Evolutionary conservation across 768 basidiomycete genomes (phyloP).

Genomic region (Clitopilus hobsonii): DNA sequence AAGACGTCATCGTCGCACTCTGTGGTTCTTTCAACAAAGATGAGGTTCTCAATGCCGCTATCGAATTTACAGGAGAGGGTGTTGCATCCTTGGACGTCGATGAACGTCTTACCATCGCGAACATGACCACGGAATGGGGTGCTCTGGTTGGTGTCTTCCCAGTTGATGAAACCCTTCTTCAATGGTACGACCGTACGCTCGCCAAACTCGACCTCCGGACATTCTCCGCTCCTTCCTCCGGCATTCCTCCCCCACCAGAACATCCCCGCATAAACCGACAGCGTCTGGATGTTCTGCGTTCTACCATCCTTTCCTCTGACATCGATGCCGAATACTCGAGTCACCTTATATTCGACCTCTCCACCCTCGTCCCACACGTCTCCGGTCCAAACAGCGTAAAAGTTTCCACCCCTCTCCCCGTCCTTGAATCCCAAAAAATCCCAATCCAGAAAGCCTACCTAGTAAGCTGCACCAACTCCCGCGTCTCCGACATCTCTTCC

Average conservation of each 20-base stretch:
- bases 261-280: conserved; percentile 84
- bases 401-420: conserved; percentile 86
- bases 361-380: conserved; percentile 90
- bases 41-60: conserved; percentile 93
- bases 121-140: conserved; percentile 99
- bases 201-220: conserved; percentile 72
- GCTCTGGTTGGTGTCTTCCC: conserved; percentile 96
- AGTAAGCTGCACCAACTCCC: conserved; percentile 96
- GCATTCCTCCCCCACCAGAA: conserved; percentile 65
- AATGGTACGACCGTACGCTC: conserved; percentile 81
- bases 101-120: conserved; percentile 93
- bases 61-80: conserved; percentile 94
- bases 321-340: conserved; percentile 75
- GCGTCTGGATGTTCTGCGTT: conserved; percentile 63
- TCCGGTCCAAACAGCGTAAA: conserved; percentile 99
- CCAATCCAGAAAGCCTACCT: conserved; percentile 96
- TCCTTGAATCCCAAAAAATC: conserved; percentile 69
- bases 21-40: conserved; percentile 96
- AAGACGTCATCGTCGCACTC: conserved; percentile 96
- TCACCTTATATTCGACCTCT: conserved; percentile 87
- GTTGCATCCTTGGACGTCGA: conserved; percentile 75
- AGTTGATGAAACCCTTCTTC: conserved; percentile 72
- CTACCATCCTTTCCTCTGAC: conserved; percentile 60
- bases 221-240: conserved; percentile 48
- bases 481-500: conserved; percentile 89